These are phyloP conservation scores for Schizochytrium sp. DNA, from an alignment of 108 stramenopile genomes.

Conservation along the genomic window DNA sequence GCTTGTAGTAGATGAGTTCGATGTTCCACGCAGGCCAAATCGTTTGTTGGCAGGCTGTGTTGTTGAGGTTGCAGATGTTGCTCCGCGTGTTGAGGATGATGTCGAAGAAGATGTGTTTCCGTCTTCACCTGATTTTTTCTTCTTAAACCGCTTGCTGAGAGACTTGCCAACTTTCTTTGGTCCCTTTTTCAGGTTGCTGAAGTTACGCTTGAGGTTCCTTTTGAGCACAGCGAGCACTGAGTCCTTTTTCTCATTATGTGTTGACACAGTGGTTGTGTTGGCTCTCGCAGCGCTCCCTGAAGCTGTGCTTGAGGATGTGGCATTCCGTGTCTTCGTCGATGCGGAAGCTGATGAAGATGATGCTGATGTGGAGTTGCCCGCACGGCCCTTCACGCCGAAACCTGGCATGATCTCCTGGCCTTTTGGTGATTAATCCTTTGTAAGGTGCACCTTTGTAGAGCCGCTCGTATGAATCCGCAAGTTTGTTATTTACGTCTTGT, in stretches of 20 bases:
- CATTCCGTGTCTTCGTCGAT: not conserved
- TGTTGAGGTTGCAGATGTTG: too few relatives aligned
- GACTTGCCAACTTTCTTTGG: constrained; percentile 10
- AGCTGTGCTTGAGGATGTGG: not conserved
- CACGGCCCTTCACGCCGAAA: not conserved
- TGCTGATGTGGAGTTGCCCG: not conserved
- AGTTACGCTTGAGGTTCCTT: constrained; percentile 40
- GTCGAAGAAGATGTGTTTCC: not conserved
- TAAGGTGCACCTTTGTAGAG: too few relatives aligned
- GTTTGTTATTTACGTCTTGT: too few relatives aligned
- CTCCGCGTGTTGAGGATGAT: too few relatives aligned
- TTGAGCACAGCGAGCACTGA: constrained; percentile 18
- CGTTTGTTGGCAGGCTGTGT: too few relatives aligned
- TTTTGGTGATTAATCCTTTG: too few relatives aligned
- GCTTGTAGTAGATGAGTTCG: too few relatives aligned
- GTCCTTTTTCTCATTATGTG: not conserved
- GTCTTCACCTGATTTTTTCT: not conserved
- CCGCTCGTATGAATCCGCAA: too few relatives aligned
- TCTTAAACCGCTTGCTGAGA: constrained; percentile 37
- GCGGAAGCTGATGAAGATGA: too few relatives aligned
- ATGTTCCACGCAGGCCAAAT: too few relatives aligned
- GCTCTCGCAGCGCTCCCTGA: not conserved
- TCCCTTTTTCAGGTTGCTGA: not conserved
- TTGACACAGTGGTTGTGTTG: not conserved
- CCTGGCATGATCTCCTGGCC: too few relatives aligned